A percentile compares a stretch with the other conserved stretches of the same genome.
These are phyloP conservation scores for Raddia guianensis DNA, from an alignment of 176 grass and related monocot species.

Conservation along the genomic window DNA sequence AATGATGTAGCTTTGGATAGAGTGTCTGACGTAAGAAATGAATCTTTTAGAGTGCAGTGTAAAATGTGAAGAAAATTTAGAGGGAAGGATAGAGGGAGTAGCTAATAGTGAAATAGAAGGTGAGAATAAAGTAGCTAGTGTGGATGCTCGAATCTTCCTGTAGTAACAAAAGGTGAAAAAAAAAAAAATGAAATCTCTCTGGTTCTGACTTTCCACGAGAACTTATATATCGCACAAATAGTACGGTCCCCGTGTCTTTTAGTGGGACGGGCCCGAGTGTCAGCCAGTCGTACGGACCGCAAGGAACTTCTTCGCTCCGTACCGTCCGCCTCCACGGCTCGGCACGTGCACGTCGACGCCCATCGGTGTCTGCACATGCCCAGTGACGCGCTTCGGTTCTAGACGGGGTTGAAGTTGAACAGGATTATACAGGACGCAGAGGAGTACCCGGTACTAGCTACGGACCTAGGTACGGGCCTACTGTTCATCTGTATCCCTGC, in stretches of 20 bases:
- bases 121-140: too few relatives aligned
- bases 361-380: background rate
- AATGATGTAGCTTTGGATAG: too few relatives aligned
- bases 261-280: background rate
- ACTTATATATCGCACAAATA: background rate
- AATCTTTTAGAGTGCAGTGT: too few relatives aligned
- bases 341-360: background rate
- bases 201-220: background rate
- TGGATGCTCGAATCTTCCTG: too few relatives aligned
- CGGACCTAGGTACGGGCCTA: too few relatives aligned
- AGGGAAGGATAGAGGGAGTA: too few relatives aligned
- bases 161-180: too few relatives aligned
- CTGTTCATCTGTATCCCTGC: too few relatives aligned
- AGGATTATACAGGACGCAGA: background rate
- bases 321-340: background rate
- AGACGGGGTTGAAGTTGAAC: background rate
- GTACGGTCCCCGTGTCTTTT: background rate
- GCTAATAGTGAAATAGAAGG: too few relatives aligned
- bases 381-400: conserved; percentile 21
- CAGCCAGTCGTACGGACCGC: background rate
- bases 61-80: too few relatives aligned
- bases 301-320: background rate
- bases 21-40: too few relatives aligned
- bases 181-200: background rate
- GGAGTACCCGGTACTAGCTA: too few relatives aligned